A percentile compares a stretch with the other conserved stretches of the same genome.
Evolutionary conservation across 2,329 filamentous ascomycete genomes (phyloP).

Genomic region (Zalaria sp.): DNA sequence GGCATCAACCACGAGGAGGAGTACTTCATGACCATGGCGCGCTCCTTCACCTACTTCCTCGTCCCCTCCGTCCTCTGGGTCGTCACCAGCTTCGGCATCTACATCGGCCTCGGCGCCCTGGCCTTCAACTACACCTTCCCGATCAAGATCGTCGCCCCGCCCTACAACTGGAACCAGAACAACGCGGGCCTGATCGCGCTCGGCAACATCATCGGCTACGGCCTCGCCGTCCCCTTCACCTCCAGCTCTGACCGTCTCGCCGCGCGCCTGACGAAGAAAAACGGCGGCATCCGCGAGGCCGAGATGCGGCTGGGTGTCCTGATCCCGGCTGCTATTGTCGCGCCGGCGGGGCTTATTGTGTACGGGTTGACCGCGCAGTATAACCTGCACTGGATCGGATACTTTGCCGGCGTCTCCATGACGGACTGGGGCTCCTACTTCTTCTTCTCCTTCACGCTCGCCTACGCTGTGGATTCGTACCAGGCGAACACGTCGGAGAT

Average conservation of each 20-base stretch:
- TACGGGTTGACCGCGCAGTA: slow-evolving; percentile 20
- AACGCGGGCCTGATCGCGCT: slow-evolving; percentile 18
- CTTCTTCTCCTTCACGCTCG: slow-evolving; percentile 37
- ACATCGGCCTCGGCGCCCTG: slow-evolving; percentile 23
- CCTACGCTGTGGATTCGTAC: slow-evolving; percentile 47
- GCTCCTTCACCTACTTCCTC: slow-evolving; percentile 22
- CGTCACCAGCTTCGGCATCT: slow-evolving; percentile 22
- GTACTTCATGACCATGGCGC: slow-evolving; percentile 21
- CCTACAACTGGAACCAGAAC: slow-evolving; percentile 18
- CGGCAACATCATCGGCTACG: slow-evolving; percentile 21
- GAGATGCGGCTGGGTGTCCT: slow-evolving; percentile 19
- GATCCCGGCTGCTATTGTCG: slow-evolving; percentile 20
- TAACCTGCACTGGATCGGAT: slow-evolving; percentile 22
- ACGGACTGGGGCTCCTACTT: slow-evolving; percentile 19
- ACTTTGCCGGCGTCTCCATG: slow-evolving; percentile 23
- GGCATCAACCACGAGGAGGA: slow-evolving; percentile 17
- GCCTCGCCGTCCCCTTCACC: slow-evolving; percentile 19
- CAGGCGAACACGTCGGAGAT: slow-evolving; percentile 46
- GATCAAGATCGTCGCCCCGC: slow-evolving; percentile 18
- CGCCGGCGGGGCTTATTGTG: slow-evolving; percentile 19
- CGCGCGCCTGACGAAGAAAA: slow-evolving; percentile 15
- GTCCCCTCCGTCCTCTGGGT: slow-evolving; percentile 23
- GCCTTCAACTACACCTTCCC: slow-evolving; percentile 26
- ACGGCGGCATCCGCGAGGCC: slow-evolving; percentile 15
- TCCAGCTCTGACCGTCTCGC: slow-evolving; percentile 15